Evolutionary conservation across 768 basidiomycete species (phyloP).

Genomic region (Lactarius akahatsu): DNA sequence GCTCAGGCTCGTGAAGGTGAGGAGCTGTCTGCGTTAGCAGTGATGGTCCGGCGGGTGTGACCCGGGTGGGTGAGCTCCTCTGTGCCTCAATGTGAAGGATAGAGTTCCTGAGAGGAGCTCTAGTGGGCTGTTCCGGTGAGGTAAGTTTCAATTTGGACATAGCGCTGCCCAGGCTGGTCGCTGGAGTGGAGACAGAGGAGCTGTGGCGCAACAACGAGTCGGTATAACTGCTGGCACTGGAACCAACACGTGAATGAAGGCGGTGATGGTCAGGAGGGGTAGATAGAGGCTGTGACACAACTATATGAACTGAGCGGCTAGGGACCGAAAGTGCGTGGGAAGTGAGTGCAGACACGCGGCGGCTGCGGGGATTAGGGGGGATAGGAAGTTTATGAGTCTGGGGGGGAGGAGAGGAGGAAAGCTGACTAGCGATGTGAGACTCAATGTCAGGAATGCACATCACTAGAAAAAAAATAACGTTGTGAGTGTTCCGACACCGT

Average conservation of each 20-base stretch:
- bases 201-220: constrained; percentile 24
- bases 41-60: constrained; percentile 35
- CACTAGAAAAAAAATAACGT: constrained; percentile 43
- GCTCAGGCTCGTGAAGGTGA: background rate
- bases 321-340: constrained; percentile 46
- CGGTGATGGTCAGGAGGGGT: constrained; percentile 41
- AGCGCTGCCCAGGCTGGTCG: constrained; percentile 36
- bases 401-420: constrained; percentile 65
- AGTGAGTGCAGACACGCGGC: constrained; percentile 60
- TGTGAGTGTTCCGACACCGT: background rate
- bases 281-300: constrained; percentile 75
- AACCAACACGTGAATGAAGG: constrained; percentile 25
- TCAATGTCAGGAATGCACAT: constrained; percentile 83
- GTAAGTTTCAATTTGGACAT: constrained; percentile 31
- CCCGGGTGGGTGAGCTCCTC: constrained; percentile 19
- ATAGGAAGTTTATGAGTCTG: constrained; percentile 81
- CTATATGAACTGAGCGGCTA: constrained; percentile 74
- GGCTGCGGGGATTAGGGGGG: constrained; percentile 63
- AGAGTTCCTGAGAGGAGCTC: background rate
- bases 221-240: constrained; percentile 33
- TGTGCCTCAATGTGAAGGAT: constrained; percentile 13
- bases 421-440: constrained; percentile 65
- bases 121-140: constrained; percentile 12
- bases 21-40: constrained; percentile 38
- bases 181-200: constrained; percentile 32